phyloP scores from a whole-genome alignment of 495 filamentous ascomycete genomes.

The Jackrogersella minutella region DNA sequence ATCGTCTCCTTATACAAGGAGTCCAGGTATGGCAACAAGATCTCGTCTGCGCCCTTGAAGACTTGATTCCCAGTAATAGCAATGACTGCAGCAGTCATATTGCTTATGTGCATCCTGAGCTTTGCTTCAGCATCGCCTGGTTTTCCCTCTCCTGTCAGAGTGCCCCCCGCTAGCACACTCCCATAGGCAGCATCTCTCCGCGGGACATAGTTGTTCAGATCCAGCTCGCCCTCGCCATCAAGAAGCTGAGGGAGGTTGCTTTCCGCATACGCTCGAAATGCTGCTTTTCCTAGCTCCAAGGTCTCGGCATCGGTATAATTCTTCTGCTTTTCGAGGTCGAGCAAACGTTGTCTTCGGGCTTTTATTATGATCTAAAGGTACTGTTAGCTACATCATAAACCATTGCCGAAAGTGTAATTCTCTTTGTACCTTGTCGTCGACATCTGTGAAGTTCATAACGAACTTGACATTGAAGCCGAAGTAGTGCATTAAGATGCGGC shows the following conservation, averaged over 20 bases:
- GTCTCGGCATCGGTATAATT: conserved; percentile 51
- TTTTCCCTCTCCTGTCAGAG: conserved; percentile 66
- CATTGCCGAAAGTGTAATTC: neutral
- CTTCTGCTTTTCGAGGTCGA: conserved; percentile 64
- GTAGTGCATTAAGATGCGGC: conserved; percentile 84
- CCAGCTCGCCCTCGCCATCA: conserved; percentile 50
- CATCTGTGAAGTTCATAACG: conserved; percentile 95
- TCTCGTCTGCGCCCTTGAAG: conserved; percentile 62
- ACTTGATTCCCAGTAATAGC: conserved; percentile 59
- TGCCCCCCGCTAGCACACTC: conserved; percentile 67
- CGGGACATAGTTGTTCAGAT: conserved; percentile 61
- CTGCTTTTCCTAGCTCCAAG: conserved; percentile 64
- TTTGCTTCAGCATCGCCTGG: conserved; percentile 80
- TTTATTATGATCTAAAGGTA: conserved; percentile 77
- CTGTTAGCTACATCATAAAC: conserved; percentile 57
- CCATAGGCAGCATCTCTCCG: conserved; percentile 69
- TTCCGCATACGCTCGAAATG: conserved; percentile 75
- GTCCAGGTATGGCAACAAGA: conserved; percentile 90
- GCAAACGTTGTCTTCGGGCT: conserved; percentile 78
- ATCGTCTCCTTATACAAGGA: conserved; percentile 75
- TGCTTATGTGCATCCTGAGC: conserved; percentile 91
- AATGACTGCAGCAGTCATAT: conserved; percentile 67
- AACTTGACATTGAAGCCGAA: conserved; percentile 87
- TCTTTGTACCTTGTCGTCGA: conserved; percentile 79
- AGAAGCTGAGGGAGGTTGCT: conserved; percentile 76